Base-by-base conservation (phyloP, 257 asterid species). In the Cynanchum wilfordii region DNA sequence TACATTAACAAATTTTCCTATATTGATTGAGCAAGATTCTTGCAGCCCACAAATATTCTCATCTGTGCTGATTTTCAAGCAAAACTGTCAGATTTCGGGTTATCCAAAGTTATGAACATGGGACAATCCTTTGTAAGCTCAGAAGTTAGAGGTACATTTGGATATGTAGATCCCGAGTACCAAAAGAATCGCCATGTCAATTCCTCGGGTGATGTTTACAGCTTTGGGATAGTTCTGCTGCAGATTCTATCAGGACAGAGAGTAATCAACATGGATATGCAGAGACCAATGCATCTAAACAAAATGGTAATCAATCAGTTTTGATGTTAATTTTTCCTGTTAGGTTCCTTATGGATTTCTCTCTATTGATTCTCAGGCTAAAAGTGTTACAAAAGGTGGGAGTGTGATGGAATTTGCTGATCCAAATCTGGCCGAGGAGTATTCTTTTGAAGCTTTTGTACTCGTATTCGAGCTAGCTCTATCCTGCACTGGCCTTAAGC, bases 151-250 rank as follows among this genome's bases (percentile, higher is more conserved):
- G 96, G 97, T 22, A 88, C 97, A 71, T 89, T 89, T 76, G 95
- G 97, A 9, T 91, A 91, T 47, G 93, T 91, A 58, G 97, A 91
- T 73, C 97, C 97, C 3, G 97, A 89, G 77, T 91, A 91, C 82
- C 93, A 86, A 77, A 86, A 78, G 81, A 81, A 91, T 38, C 87
- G 81, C 4, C 97, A 68, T 16, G 96, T 91, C 17, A 89, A 91
- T 70, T 74, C 96, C 22, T 88, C 89, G 0, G 90, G 88, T 9
- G 96, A 91, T 73, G 97, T 91, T 33, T 91, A 91, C 27, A 89
- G 97, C 56, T 91, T 88, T 25, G 95, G 96, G 11, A 79, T 89
- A 42, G 97, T 91, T 15, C 88, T 91, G 44, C 82, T 89, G 19
- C 96, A 91, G 72, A 80, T 89, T 68, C 29, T 91, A 63, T 91